A percentile compares a stretch with the other conserved stretches of the same genome.
These are phyloP conservation scores for Boletus tomentosulus DNA, from an alignment of 768 basidiomycete genomes.

Conservation along the genomic window DNA sequence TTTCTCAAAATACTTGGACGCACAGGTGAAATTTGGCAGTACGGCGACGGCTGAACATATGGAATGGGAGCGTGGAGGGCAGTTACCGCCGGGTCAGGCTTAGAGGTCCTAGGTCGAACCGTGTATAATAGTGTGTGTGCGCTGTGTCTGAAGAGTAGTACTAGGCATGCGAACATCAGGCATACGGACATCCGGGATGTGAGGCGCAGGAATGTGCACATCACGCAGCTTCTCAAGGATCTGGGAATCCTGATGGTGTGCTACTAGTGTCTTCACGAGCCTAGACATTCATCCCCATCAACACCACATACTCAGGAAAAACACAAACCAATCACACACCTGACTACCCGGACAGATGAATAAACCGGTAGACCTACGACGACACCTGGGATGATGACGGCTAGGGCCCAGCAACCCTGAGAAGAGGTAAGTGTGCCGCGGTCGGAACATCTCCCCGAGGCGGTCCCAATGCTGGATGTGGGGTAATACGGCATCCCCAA, in stretches of 20 bases:
- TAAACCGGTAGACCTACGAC: slow-evolving; percentile 6
- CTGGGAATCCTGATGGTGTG: neutral
- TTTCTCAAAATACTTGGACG: neutral
- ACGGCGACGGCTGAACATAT: neutral
- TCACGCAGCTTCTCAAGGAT: neutral
- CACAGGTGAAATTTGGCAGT: neutral
- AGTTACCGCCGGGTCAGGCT: too few relatives aligned
- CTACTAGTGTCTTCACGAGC: neutral
- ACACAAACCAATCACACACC: slow-evolving; percentile 3
- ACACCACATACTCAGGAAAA: neutral
- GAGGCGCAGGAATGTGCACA: neutral
- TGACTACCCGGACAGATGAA: neutral
- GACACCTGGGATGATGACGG: slow-evolving; percentile 9
- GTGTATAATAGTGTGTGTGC: too few relatives aligned
- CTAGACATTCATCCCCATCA: neutral
- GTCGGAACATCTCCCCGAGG: slow-evolving; percentile 3
- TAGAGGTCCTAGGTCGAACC: too few relatives aligned
- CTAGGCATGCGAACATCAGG: too few relatives aligned
- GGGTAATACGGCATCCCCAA: slow-evolving; percentile 16
- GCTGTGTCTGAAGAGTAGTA: too few relatives aligned
- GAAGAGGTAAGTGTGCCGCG: slow-evolving; percentile 3
- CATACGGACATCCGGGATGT: too few relatives aligned
- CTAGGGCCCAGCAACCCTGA: slow-evolving; percentile 15
- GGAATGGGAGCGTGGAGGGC: neutral
- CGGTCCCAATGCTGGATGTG: slow-evolving; percentile 20